Conservation (phyloP, 495 filamentous ascomycete genomes). For the Clavariopsis aquatica region DNA sequence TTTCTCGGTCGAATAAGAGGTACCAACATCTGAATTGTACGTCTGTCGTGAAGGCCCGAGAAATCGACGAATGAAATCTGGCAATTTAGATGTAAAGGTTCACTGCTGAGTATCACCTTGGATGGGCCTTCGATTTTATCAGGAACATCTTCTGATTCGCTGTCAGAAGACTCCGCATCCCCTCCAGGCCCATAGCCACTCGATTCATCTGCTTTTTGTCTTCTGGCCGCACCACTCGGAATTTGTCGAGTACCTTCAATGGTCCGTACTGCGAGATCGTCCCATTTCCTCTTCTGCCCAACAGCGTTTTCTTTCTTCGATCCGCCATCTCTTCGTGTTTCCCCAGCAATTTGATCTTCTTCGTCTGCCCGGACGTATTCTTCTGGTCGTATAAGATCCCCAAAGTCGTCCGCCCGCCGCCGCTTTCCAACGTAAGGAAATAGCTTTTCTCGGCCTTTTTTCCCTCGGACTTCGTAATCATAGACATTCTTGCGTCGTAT, state of each 20-base stretch:
- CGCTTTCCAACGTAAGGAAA: constrained; percentile 83
- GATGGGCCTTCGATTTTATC: constrained; percentile 65
- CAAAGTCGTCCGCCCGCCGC: constrained; percentile 84
- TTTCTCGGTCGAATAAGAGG: constrained; percentile 93
- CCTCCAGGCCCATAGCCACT: neutral
- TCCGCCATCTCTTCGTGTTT: constrained; percentile 51
- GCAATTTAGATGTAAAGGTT: constrained; percentile 65
- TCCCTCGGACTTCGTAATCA: constrained; percentile 94
- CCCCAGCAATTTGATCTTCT: constrained; percentile 74
- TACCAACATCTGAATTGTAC: constrained; percentile 89
- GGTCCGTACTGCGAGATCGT: constrained; percentile 56
- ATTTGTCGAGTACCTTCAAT: constrained; percentile 31
- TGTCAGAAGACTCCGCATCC: constrained; percentile 43
- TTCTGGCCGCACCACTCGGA: constrained; percentile 35
- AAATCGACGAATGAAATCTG: constrained; percentile 88
- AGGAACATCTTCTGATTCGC: constrained; percentile 54
- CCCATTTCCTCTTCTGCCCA: constrained; percentile 93
- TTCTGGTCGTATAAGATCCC: constrained; percentile 88
- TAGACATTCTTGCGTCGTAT: constrained; percentile 83
- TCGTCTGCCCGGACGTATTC: constrained; percentile 95
- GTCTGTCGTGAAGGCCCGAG: constrained; percentile 86
- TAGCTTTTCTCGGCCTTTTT: constrained; percentile 89
- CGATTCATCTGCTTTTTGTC: constrained; percentile 48
- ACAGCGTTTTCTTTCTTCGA: constrained; percentile 61
- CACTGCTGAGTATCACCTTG: constrained; percentile 64